Conservation (phyloP, 2,329 filamentous ascomycete species). For the Mollisia scopiformis region DNA sequence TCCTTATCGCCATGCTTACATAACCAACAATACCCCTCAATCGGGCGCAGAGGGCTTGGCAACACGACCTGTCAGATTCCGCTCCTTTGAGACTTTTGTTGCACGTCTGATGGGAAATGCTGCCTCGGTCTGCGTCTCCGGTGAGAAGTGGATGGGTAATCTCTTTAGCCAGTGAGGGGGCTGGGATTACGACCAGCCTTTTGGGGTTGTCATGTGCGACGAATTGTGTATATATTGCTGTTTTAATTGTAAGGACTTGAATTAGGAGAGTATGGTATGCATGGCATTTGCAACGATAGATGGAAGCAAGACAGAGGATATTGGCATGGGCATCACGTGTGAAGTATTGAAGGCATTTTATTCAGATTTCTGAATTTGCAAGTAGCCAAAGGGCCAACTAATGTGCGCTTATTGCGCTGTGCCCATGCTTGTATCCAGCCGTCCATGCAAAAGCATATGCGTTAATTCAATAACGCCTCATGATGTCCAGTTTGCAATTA, state of each 20-base stretch:
- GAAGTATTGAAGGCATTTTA: not conserved
- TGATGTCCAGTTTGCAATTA: not conserved
- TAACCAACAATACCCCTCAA: not conserved
- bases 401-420: not conserved
- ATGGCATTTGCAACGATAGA: no score
- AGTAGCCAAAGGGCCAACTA: not conserved
- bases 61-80: not conserved
- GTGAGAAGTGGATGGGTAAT: not conserved
- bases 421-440: not conserved
- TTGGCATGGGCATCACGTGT: not conserved
- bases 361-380: not conserved
- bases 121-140: not conserved
- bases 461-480: not conserved
- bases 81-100: not conserved
- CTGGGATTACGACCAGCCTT: not conserved
- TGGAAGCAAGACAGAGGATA: no score
- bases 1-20: not conserved
- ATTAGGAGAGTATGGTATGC: no score
- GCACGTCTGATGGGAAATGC: constrained; percentile 3
- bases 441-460: not conserved
- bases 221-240: no score
- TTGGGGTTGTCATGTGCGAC: not conserved
- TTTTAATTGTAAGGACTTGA: no score
- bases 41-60: not conserved
- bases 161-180: not conserved